Evolutionary conservation across 768 basidiomycete genomes (phyloP), one percentile per base, ranked within the genome.

Genomic region (Leucocoprinus leucothites): DNA sequence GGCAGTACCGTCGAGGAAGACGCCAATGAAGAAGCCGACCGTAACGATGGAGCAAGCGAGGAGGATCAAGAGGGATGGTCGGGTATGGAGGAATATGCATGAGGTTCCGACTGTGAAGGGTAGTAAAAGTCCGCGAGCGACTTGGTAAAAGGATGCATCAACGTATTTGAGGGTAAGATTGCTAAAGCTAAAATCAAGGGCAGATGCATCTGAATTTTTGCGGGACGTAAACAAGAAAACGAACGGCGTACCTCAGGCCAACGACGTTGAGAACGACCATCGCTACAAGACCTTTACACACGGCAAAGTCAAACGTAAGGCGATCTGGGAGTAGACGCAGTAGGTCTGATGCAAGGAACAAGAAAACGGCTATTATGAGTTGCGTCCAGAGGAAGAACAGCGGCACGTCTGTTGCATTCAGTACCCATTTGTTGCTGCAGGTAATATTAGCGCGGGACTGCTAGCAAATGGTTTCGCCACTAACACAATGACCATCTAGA

Each of bases 21-120:
- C 84, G 11, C 92, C 91, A 43, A 89, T 73, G 72, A 96, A 89
- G 78, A 98, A 98, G n/a, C 95, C 96, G 9, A 82, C 56, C 21
- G 94, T 97, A 65, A 98, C 94, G 42, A 94, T 62, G 0, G 74
- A 76, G 65, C 95, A 95, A 5, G 91, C 82, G 51, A 81, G 44
- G 28, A 95, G 79, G 59, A 94, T 89, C 28, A 79, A 79, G 5
- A 85, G 65, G 16, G 92, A 90, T 1, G 94, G 92, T 4, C 87
- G 82, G 8, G 91, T 67, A 58, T 85, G 78, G 28, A 97, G 84
- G 65, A 91, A 74, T 63, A 91, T 24, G 68, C 82, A 89, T 40
- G 95, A 94, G n/a, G 92, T 87, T 64, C 76, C 74, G 62, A 97
- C 93, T 16, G 96, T 98, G 77, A 94, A 89, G 0, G 96, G 95